Percentiles rank a stretch among this genome's conserved stretches.
Conservation (phyloP, 345 rosid genomes). For the Capsella bursapastoris region DNA sequence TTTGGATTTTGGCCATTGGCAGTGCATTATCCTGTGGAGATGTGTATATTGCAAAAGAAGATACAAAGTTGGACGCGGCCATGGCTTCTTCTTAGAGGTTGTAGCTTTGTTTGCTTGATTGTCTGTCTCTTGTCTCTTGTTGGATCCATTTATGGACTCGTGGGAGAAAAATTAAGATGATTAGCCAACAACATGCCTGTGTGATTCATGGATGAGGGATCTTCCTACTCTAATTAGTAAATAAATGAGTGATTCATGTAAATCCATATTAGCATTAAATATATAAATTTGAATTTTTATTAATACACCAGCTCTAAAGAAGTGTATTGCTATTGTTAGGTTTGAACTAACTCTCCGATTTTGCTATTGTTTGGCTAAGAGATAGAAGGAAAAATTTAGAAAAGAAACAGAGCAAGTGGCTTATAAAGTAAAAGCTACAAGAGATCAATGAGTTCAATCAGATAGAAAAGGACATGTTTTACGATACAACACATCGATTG, state of each 20-base stretch:
- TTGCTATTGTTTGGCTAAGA: no score
- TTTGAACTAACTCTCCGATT: no score
- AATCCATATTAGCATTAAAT: no score
- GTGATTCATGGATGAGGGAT: conserved; percentile 1
- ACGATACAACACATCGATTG: no score
- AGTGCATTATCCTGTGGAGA: conserved; percentile 77
- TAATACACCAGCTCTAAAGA: no score
- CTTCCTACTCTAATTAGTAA: not conserved
- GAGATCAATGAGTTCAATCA: no score
- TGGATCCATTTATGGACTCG: conserved; percentile 68
- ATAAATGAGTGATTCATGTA: not conserved
- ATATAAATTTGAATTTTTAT: no score
- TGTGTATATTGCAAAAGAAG: conserved; percentile 65
- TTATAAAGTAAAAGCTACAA: not conserved
- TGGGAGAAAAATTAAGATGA: conserved; percentile 54
- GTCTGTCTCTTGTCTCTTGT: conserved; percentile 52
- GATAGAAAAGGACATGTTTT: no score
- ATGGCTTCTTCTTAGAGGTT: conserved; percentile 60
- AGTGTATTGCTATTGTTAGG: no score
- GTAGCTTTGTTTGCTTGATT: conserved; percentile 52
- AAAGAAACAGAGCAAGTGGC: not conserved
- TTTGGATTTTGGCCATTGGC: conserved; percentile 75
- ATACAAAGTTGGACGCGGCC: conserved; percentile 53
- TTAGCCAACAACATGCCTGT: not conserved
- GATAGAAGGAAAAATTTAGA: not conserved